These are phyloP conservation scores for Stylosanthes scabra DNA, from an alignment of 331 rosid genomes.

Conservation along the genomic window DNA sequence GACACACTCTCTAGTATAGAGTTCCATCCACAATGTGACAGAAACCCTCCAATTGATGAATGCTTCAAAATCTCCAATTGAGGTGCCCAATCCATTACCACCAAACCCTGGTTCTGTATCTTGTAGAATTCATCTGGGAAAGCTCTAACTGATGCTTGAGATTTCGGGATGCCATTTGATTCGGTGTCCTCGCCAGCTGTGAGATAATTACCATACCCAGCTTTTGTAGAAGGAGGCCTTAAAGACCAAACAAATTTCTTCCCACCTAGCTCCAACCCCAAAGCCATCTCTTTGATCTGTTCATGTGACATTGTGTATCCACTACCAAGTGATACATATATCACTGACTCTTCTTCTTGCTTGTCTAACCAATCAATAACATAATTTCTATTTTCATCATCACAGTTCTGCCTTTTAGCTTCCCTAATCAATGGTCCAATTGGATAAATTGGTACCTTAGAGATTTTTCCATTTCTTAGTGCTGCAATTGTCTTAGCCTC, in stretches of 20 bases:
- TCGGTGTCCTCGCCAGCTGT: slow-evolving; percentile 6
- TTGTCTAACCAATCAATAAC: slow-evolving; percentile 27
- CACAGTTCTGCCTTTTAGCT: background rate
- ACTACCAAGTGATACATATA: slow-evolving; percentile 29
- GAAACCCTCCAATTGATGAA: slow-evolving; percentile 18
- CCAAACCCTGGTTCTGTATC: background rate
- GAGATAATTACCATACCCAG: background rate
- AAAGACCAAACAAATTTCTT: slow-evolving; percentile 20
- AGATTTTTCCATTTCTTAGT: background rate
- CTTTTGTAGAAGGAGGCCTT: background rate
- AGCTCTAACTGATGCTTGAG: background rate
- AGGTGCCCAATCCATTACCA: slow-evolving; percentile 26
- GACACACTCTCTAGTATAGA: slow-evolving; percentile 27
- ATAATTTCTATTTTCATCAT: background rate
- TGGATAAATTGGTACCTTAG: slow-evolving; percentile 27
- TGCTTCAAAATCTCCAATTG: slow-evolving; percentile 33
- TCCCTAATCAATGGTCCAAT: slow-evolving; percentile 27
- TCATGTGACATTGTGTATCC: background rate
- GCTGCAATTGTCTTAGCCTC: slow-evolving; percentile 25
- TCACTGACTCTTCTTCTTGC: slow-evolving; percentile 34
- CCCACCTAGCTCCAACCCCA: slow-evolving; percentile 30
- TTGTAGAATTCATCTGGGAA: slow-evolving; percentile 11
- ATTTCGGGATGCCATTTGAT: background rate
- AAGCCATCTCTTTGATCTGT: slow-evolving; percentile 31
- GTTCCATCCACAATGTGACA: slow-evolving; percentile 34